A percentile compares a stretch with the other conserved stretches of the same genome.
phyloP scores from a whole-genome alignment of 23 red algal species.

The Gracilariopsis chorda region DNA sequence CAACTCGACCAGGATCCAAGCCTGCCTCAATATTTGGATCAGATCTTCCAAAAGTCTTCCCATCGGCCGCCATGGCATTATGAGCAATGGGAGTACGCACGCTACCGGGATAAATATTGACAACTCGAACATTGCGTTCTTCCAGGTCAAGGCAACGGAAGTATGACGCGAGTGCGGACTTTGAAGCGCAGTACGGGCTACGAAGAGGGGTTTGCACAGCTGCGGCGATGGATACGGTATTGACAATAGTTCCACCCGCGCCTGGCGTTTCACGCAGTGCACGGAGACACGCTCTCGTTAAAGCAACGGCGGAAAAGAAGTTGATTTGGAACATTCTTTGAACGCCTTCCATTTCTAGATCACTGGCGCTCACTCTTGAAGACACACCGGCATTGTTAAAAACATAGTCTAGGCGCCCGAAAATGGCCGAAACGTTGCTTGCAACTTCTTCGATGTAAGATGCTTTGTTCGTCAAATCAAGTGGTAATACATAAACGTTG shows the following conservation, averaged over 20 bases:
- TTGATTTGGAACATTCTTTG: conserved; percentile 28
- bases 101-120: conserved; percentile 61
- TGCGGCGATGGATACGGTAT: conserved; percentile 55
- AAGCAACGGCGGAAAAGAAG: conserved; percentile 35
- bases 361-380: background rate
- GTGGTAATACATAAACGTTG: conserved; percentile 11
- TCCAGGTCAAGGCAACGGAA: conserved; percentile 29
- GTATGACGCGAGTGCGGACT: conserved; percentile 45
- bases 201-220: conserved; percentile 34
- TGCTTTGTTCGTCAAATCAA: conserved; percentile 24
- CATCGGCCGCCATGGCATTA: conserved; percentile 33
- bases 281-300: conserved; percentile 49
- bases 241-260: conserved; percentile 36
- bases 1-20: conserved; percentile 52
- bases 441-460: conserved; percentile 15
- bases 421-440: background rate
- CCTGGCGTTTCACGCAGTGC: conserved; percentile 14
- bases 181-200: conserved; percentile 50
- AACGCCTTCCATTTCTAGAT: conserved; percentile 20
- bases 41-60: conserved; percentile 37
- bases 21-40: conserved; percentile 48
- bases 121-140: conserved; percentile 33
- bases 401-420: conserved; percentile 52
- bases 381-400: conserved; percentile 76
- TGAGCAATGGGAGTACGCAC: conserved; percentile 27